Conservation (phyloP, 2,329 filamentous ascomycete species). For the Blumeria hordei region DNA sequence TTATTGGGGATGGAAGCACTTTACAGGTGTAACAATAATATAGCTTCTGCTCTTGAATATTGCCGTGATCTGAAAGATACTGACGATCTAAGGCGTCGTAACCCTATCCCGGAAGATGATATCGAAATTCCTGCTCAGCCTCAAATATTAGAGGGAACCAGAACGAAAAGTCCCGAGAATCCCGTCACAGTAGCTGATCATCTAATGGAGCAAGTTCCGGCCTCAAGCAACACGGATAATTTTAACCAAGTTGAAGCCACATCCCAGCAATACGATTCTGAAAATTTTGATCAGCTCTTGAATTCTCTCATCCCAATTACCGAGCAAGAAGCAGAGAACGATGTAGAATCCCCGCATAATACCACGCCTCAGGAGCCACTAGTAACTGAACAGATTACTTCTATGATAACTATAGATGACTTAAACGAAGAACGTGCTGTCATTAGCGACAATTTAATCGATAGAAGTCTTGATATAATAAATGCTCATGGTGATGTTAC, state of each 20-base stretch:
- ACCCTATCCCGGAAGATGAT: conserved; percentile 42
- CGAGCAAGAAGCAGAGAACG: not conserved
- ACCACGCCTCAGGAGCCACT: conserved; percentile 1
- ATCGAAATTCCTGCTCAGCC: conserved; percentile 16
- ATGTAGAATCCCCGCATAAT: not conserved
- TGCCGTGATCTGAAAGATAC: conserved; percentile 37
- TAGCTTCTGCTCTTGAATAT: conserved; percentile 42
- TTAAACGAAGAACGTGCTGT: conserved; percentile 50
- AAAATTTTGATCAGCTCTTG: conserved; percentile 7
- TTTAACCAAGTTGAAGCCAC: conserved; percentile 5
- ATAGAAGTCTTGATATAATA: conserved; percentile 74
- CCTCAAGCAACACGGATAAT: conserved; percentile 5
- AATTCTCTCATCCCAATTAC: not conserved
- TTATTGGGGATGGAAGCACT: conserved; percentile 54
- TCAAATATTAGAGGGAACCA: conserved; percentile 9
- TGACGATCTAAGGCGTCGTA: conserved; percentile 32
- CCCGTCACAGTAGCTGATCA: conserved; percentile 11
- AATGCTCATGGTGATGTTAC: conserved; percentile 71
- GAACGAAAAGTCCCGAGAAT: conserved; percentile 9
- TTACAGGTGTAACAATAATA: conserved; percentile 53
- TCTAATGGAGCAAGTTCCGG: conserved; percentile 6
- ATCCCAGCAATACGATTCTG: not conserved
- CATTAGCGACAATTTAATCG: conserved; percentile 59
- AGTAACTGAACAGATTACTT: not conserved
- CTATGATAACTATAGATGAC: conserved; percentile 42